Evolutionary conservation across 495 filamentous ascomycete species (phyloP), one percentile per base, ranked within the genome.

Genomic region (Bombardia bombarda): DNA sequence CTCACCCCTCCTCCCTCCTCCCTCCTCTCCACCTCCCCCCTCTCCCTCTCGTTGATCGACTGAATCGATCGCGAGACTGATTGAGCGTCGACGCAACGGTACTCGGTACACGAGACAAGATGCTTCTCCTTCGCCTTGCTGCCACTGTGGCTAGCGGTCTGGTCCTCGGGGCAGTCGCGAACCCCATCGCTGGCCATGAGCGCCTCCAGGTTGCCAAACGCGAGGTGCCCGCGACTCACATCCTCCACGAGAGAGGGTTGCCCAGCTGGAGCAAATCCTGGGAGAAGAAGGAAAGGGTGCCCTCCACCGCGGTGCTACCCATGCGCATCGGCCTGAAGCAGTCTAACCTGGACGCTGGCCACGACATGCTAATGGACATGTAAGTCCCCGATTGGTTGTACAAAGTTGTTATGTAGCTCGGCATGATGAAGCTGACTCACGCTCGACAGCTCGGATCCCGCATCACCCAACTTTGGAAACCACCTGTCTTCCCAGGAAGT

Each of bases 391-490:
- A 8, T 8, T 28, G 26, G 32, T n/a, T n/a, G n/a, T n/a, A n/a
- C n/a, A n/a, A 32, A 32, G 31, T 16, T 18, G 17, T n/a, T 13
- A 7, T 22, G 34, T n/a, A 33, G 8, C 16, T 7, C 25, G 25
- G 32, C 13, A 10, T 16, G 16, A 14, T 22, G 16, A 37, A 18
- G 34, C 19, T 20, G 34, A 23, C 34, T 1, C 7, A 3, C 13
- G 8, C 7, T 10, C 84, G 80, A 23, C 79, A 93, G 69, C 78
- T 92, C 63, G 78, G 84, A 32, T 79, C 85, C 52, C 70, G 79
- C 43, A 3, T 79, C 77, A 0, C 49, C 59, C 8, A 72, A 66
- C 32, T 79, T 72, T 50, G 75, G 75, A 9, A 61, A 76, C 42
- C 67, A 80, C 50, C 56, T 72, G 67, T 66, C 57, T 3, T 42